These are phyloP conservation scores for Citrus cavaleriei DNA, from an alignment of 345 rosid species.

Conservation along the genomic window DNA sequence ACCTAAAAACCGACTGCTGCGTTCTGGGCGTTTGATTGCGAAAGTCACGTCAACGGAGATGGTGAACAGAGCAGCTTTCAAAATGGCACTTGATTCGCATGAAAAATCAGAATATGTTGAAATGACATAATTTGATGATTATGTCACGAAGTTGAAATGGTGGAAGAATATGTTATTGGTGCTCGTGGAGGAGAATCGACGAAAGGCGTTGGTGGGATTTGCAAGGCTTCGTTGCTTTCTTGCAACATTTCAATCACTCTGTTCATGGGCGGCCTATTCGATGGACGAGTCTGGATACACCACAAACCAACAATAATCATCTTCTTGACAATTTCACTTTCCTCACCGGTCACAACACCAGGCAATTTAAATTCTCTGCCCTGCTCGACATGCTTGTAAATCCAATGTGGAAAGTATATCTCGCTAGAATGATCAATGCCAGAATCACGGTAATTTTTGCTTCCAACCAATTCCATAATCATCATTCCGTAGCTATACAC, in stretches of 20 bases:
- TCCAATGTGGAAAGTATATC: constrained; percentile 20
- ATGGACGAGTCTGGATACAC: no score
- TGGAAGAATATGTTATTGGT: no score
- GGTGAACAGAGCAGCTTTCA: no score
- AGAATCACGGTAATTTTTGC: background rate
- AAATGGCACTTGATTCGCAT: no score
- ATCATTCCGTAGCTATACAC: constrained; percentile 31
- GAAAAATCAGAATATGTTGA: no score
- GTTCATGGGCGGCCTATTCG: background rate
- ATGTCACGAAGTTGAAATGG: no score
- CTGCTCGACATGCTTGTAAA: constrained; percentile 5
- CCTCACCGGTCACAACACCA: background rate
- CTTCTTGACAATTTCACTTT: no score
- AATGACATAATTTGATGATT: no score
- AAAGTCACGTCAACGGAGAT: no score
- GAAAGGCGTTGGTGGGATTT: constrained; percentile 4
- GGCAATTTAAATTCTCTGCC: background rate
- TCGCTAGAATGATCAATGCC: background rate
- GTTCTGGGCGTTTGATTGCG: no score
- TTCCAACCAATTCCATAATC: constrained; percentile 19
- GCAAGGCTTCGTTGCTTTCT: background rate
- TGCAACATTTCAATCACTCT: constrained; percentile 13
- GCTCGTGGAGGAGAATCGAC: background rate
- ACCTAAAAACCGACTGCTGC: no score
- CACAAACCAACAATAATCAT: no score